A percentile compares a stretch with the other conserved stretches of the same genome.
Conservation (phyloP, 2,329 filamentous ascomycete species). For the Furcasterigmium sp. region DNA sequence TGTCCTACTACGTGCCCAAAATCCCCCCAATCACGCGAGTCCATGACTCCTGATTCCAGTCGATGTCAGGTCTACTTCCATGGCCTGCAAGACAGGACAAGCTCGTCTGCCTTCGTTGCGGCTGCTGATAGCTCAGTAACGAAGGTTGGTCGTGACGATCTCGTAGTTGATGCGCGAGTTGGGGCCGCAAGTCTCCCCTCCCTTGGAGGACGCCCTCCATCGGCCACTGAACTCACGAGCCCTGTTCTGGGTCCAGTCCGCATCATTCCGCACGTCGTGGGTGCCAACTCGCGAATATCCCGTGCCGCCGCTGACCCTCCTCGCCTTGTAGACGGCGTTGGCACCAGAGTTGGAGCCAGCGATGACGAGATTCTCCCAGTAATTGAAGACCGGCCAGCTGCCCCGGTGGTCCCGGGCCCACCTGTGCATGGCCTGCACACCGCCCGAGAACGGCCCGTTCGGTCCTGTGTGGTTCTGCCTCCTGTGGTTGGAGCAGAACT, state of each 20-base stretch:
- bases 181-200: constrained; percentile 1
- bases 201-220: constrained; percentile 1
- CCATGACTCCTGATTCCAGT: no score
- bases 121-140: no score
- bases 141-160: not conserved
- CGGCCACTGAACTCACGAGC: not conserved
- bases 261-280: not conserved
- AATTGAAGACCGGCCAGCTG: not conserved
- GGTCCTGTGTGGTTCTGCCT: constrained; percentile 1
- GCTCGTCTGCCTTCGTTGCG: no score
- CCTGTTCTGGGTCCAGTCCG: constrained; percentile 2
- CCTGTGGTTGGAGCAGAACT: not conserved
- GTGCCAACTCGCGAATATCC: not conserved
- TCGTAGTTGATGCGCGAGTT: constrained; percentile 1
- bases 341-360: constrained; percentile 1
- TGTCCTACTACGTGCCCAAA: no score
- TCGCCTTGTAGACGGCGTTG: constrained; percentile 1
- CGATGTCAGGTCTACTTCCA: no score
- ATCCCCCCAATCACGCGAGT: no score
- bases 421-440: constrained; percentile 1
- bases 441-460: not conserved
- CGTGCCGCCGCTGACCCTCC: not conserved
- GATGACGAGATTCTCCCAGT: constrained; percentile 1
- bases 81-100: no score
- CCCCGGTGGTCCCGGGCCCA: not conserved